Evolutionary conservation across 331 rosid genomes (phyloP), one percentile per base, ranked within the genome.

Genomic region (Pyracantha coccinea): DNA sequence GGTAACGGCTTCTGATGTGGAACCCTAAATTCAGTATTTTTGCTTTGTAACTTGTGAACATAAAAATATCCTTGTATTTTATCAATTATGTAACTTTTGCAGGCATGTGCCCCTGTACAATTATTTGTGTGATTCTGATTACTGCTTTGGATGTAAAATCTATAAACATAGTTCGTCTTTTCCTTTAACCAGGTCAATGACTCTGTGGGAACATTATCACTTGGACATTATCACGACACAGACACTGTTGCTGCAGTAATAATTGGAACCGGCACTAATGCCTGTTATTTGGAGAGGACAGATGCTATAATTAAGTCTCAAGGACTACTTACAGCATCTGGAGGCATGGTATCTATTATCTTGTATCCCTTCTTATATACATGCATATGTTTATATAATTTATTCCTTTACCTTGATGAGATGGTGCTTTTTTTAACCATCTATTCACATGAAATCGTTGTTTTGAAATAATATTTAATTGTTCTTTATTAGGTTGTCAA

Each of bases 201-300:
- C 81, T 82, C 90, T 68, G 90, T 86, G 77, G 97, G 97, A 78
- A 85, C 96, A 21, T 81, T 92, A 74, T 96, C 93, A 71, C 84
- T 88, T 20, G 96, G 96, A 77, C 93, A 89, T 84, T 92, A 88
- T 85, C 85, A 86, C 47, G 97, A 92, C 45, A 72, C 74, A 15
- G 97, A 92, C 81, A 88, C 96, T 70, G 96, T 92, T 71, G 97
- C 97, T 79, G 92, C 97, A 29, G 84, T 92, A 78, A 82, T 88
- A 74, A 73, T 92, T 71, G 97, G 96, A 74, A 89, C 96, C 0
- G 96, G 97, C 71, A 92, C 97, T 41, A 92, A 92, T 89, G 97
- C 97, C 77, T 92, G 93, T 80, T 92, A 92, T 74, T 76, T 88
- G 80, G 97, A 92, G 75, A 90, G 96, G 41, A 75, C 87, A 65